Evolutionary conservation across 257 asterid genomes (phyloP), one percentile per base, ranked within the genome.

Genomic region (Primulina huaijiensis): DNA sequence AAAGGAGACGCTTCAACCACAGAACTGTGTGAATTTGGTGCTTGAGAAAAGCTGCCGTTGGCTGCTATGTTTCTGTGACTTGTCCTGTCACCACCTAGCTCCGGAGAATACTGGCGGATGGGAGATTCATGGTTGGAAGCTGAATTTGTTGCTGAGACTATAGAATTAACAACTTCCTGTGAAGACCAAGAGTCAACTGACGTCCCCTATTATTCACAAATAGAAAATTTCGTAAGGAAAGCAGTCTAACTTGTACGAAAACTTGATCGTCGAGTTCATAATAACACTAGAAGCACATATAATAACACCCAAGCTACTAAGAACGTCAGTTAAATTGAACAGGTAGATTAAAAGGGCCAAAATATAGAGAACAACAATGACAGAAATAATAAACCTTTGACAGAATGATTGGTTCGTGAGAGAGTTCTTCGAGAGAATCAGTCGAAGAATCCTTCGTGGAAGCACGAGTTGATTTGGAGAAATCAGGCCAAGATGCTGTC

Each of bases 401-500:
- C 63, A 50, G 69, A n/a, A 80, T 52, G 59, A 71, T 30, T 19
- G 83, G 66, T 66, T 79, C 86, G 20, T 73, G 85, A 8, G 85
- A 52, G 20, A 70, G 64, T 61, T 82, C 29, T 76, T 85, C 84
- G 29, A 72, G 76, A 31, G 82, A 65, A 72, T 79, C 81, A 19
- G 87, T 60, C 16, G 88, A 85, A 62, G 86, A 78, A 21, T 70
- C 25, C 25, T 23, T 23, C 25, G 25, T 23, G 25, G 25, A 23
- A 23, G 25, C 25, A 23, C 25, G 25, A 23, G 25, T 1, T 23
- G 25, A 23, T 23, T 23, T 23, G 25, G 25, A 23, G 25, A 23
- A 65, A 72, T 79, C 81, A 19, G 87, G 57, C 16, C 87, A 85
- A 62, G 86, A 78, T 19, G 72, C 86, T 7, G 90, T 95, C 27